These are phyloP conservation scores for Penicillium samsonianum DNA, from an alignment of 495 filamentous ascomycete genomes.

Conservation along the genomic window DNA sequence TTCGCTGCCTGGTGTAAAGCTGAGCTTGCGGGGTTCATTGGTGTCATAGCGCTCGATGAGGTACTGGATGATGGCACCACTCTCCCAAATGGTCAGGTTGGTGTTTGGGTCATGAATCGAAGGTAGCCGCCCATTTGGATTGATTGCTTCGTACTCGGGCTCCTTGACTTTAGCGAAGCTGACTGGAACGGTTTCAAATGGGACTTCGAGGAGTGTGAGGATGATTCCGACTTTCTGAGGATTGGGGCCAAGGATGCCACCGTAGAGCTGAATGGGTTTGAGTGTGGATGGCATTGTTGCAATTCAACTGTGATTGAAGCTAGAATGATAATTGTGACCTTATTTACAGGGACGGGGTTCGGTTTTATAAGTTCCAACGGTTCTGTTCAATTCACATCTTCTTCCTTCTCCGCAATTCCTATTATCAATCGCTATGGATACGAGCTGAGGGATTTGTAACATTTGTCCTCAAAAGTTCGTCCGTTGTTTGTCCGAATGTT, in stretches of 20 bases:
- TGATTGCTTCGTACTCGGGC: conserved; percentile 50
- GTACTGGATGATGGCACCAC: conserved; percentile 67
- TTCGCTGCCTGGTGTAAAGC: conserved; percentile 40
- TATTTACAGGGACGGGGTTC: neutral
- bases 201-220: conserved; percentile 58
- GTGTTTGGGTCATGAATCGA: conserved; percentile 63
- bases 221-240: conserved; percentile 60
- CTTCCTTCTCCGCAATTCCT: neutral
- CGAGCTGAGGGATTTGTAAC: neutral
- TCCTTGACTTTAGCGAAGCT: conserved; percentile 55
- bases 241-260: conserved; percentile 46
- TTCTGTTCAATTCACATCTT: no score
- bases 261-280: conserved; percentile 13
- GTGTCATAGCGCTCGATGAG: conserved; percentile 62
- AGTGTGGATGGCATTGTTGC: neutral
- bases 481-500: neutral
- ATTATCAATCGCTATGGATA: neutral
- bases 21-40: conserved; percentile 47
- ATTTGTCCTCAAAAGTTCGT: neutral
- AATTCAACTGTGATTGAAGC: neutral
- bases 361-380: neutral
- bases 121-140: conserved; percentile 64
- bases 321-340: neutral
- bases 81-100: conserved; percentile 61
- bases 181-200: conserved; percentile 45